Conservation (phyloP, 2,329 filamentous ascomycete genomes). For the Trichoderma semiorbis region DNA sequence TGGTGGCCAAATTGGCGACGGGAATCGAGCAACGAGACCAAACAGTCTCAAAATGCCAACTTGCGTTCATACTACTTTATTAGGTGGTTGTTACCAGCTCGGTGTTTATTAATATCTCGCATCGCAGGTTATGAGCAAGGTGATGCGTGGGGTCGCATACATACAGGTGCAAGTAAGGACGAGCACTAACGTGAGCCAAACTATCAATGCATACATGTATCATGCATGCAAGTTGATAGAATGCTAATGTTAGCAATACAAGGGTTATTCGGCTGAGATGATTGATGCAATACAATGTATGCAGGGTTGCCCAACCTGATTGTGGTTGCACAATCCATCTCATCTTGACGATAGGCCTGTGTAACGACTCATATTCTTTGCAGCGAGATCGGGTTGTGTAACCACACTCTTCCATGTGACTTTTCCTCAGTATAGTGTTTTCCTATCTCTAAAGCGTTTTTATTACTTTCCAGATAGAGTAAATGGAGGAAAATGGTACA, state of each 20-base stretch:
- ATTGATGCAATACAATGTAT: not conserved
- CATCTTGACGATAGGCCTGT: not conserved
- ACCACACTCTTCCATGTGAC: not conserved
- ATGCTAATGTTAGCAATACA: not conserved
- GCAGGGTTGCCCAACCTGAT: not conserved
- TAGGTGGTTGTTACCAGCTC: not conserved
- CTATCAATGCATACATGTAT: not conserved
- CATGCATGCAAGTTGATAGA: not conserved
- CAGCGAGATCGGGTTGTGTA: not conserved
- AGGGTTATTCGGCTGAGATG: not conserved
- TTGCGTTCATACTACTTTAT: rapidly evolving
- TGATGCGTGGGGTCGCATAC: not conserved
- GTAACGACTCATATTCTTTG: not conserved
- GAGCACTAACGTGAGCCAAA: not conserved
- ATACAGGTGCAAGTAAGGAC: not conserved
- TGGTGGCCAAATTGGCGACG: not conserved
- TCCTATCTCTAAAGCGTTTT: not conserved
- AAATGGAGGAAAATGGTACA: not conserved
- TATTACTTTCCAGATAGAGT: not conserved
- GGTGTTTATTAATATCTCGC: not conserved
- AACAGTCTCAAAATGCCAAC: not conserved
- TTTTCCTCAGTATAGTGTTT: too few species aligned
- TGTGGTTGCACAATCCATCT: not conserved
- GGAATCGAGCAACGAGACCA: not conserved
- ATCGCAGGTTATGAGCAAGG: not conserved